A percentile compares a stretch with the other conserved stretches of the same genome.
Evolutionary conservation across 176 grass and related monocot species (phyloP).

Genomic region (Rhynchospora breviuscula): DNA sequence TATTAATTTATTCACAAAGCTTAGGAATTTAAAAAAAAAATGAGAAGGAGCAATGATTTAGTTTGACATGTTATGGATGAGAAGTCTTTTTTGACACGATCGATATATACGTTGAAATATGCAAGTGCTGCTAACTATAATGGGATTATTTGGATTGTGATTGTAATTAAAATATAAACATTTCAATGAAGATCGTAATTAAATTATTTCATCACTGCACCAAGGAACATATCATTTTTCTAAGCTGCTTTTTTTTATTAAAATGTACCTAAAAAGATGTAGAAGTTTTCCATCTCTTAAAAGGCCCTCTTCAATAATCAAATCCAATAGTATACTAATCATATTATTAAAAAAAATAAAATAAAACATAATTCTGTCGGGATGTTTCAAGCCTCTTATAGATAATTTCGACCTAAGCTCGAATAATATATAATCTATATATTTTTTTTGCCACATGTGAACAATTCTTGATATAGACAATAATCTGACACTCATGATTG

Average conservation of each 20-base stretch:
- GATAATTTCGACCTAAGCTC: background rate
- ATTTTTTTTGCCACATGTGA: background rate
- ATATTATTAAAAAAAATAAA: background rate
- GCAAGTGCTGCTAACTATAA: too few species aligned
- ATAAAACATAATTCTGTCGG: background rate
- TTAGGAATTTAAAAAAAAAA: too few species aligned
- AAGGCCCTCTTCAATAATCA: background rate
- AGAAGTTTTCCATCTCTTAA: background rate
- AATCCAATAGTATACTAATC: background rate
- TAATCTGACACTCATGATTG: background rate
- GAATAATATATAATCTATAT: background rate
- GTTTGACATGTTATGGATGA: too few species aligned
- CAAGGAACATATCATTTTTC: too few species aligned
- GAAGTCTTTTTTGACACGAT: too few species aligned
- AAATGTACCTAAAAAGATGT: background rate
- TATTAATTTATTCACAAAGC: too few species aligned
- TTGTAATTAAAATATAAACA: too few species aligned
- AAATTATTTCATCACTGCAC: too few species aligned
- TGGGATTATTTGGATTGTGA: too few species aligned
- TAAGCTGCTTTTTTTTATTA: background rate
- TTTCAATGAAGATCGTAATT: too few species aligned
- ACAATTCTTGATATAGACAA: background rate
- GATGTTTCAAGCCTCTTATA: background rate
- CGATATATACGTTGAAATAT: too few species aligned
- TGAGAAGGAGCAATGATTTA: too few species aligned